A percentile compares a stretch with the other conserved stretches of the same genome.
Conservation (phyloP, 1,284 basidiomycete genomes). For the Cutaneotrichosporon mucoides region DNA sequence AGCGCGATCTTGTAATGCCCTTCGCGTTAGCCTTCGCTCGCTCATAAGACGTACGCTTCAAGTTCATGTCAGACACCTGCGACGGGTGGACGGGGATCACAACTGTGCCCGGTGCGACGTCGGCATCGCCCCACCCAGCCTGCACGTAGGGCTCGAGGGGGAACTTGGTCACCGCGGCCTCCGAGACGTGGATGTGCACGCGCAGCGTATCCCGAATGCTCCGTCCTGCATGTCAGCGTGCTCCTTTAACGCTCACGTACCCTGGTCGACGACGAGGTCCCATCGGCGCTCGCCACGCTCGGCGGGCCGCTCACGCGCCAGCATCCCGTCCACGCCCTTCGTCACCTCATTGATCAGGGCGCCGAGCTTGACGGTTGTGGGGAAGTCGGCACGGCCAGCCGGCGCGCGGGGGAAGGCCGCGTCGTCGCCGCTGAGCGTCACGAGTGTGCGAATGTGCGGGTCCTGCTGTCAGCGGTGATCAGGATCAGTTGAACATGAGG, state of each 20-base stretch:
- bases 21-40: background rate
- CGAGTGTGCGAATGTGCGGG: conserved; percentile 20
- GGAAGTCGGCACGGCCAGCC: conserved; percentile 23
- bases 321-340: conserved; percentile 35
- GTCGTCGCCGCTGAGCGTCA: conserved; percentile 35
- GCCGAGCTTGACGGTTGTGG: conserved; percentile 20
- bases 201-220: conserved; percentile 17
- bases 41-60: conserved; percentile 27
- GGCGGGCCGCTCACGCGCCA: conserved; percentile 17
- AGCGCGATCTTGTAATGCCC: conserved; percentile 39
- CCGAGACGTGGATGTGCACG: conserved; percentile 28
- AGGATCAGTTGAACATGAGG: background rate
- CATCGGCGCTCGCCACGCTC: conserved; percentile 23
- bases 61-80: conserved; percentile 26
- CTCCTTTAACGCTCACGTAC: conserved; percentile 13
- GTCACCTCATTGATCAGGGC: conserved; percentile 24
- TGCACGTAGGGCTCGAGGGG: conserved; percentile 42
- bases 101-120: conserved; percentile 24
- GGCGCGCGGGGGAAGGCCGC: conserved; percentile 31
- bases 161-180: conserved; percentile 27
- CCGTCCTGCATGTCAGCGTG: conserved; percentile 4
- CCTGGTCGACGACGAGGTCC: conserved; percentile 22
- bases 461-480: conserved; percentile 15
- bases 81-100: conserved; percentile 37
- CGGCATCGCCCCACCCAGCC: conserved; percentile 11